phyloP scores from a whole-genome alignment of 192 early-diverging fungal species.

The Podochytrium sp. region DNA sequence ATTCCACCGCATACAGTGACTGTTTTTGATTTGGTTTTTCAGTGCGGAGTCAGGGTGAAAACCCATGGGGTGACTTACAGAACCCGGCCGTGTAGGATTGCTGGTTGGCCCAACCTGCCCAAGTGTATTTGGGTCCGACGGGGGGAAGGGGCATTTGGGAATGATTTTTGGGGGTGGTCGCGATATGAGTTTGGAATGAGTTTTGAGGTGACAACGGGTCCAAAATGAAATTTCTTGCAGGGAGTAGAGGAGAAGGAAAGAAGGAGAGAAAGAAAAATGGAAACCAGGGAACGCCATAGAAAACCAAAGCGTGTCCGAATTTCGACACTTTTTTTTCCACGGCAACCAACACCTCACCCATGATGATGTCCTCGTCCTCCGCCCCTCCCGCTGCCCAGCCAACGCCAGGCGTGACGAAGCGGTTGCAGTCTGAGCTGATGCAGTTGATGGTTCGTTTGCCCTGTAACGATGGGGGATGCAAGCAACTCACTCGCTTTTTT shows the following conservation, averaged over 20 bases:
- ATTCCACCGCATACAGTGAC: slow-evolving; percentile 43
- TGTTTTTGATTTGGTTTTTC: no score
- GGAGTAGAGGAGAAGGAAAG: no score
- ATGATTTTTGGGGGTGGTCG: background rate
- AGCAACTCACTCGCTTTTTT: background rate
- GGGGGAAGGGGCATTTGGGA: slow-evolving; percentile 6
- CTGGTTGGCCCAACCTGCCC: slow-evolving; percentile 35
- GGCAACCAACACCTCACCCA: background rate
- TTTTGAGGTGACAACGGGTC: background rate
- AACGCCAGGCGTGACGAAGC: slow-evolving; percentile 33
- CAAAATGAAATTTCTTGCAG: background rate
- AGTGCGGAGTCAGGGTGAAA: background rate
- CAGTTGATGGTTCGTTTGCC: slow-evolving; percentile 32
- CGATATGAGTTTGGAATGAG: background rate
- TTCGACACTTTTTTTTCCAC: background rate
- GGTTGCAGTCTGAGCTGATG: slow-evolving; percentile 40
- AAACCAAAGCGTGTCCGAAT: background rate
- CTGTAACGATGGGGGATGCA: background rate
- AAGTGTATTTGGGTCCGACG: slow-evolving; percentile 28
- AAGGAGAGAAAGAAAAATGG: background rate
- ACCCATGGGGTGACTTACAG: slow-evolving; percentile 23
- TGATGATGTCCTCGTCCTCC: slow-evolving; percentile 3
- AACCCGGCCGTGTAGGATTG: slow-evolving; percentile 30
- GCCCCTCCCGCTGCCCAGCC: no score
- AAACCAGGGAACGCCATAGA: background rate